Conservation (phyloP, 805 yeast species). For the Teunomyces tritomae region DNA sequence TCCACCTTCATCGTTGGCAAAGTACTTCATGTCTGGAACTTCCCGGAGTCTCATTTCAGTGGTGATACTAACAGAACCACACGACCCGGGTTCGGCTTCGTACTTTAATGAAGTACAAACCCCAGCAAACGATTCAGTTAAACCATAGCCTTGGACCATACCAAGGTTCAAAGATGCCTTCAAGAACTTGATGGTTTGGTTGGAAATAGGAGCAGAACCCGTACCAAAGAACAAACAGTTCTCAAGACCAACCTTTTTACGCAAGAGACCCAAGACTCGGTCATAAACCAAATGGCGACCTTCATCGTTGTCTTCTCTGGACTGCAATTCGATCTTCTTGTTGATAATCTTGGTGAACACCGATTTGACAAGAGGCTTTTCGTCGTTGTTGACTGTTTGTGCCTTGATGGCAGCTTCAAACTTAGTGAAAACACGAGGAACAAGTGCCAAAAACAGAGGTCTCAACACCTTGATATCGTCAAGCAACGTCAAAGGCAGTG, state of each 20-base stretch:
- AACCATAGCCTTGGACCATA: conserved; percentile 72
- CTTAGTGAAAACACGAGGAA: conserved; percentile 39
- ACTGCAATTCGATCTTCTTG: conserved; percentile 22
- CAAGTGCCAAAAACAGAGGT: conserved; percentile 29
- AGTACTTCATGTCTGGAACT: conserved; percentile 60
- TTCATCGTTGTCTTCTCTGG: conserved; percentile 17
- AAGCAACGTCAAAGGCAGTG: conserved; percentile 25
- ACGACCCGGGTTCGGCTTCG: conserved; percentile 52
- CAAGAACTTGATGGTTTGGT: conserved; percentile 58
- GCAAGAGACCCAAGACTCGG: conserved; percentile 24
- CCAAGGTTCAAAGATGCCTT: conserved; percentile 59
- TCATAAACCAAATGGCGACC: conserved; percentile 33
- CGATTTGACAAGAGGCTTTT: conserved; percentile 27
- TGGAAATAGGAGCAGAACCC: conserved; percentile 71
- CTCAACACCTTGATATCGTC: conserved; percentile 28
- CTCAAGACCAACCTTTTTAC: conserved; percentile 36
- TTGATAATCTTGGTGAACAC: conserved; percentile 30
- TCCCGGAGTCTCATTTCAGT: conserved; percentile 55
- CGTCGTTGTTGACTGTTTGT: conserved; percentile 35
- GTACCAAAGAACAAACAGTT: conserved; percentile 25
- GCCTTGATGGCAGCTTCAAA: conserved; percentile 50
- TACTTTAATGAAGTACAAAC: conserved; percentile 35
- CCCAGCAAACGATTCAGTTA: conserved; percentile 66
- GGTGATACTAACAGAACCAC: conserved; percentile 59
- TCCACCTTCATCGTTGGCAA: conserved; percentile 33